Conservation (phyloP, 1,284 basidiomycete species). For the Caloboletus inedulis region DNA sequence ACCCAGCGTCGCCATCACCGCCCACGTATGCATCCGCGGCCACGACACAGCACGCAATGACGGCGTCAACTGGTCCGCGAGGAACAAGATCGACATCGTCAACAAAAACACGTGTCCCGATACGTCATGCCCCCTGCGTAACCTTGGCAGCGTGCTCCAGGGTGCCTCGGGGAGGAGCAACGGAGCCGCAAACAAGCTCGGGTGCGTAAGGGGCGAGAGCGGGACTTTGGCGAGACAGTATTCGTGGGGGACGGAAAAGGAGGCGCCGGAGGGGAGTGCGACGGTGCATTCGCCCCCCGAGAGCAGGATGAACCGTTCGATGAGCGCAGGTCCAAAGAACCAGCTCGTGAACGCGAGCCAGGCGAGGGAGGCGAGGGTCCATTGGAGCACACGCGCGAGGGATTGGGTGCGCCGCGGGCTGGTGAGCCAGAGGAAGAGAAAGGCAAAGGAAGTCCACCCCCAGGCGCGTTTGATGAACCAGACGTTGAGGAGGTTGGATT, state of each 20-base stretch:
- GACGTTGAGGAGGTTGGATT: constrained; percentile 80
- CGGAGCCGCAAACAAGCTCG: constrained; percentile 55
- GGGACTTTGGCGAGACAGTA: constrained; percentile 52
- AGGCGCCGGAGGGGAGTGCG: constrained; percentile 53
- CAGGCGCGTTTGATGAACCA: constrained; percentile 90
- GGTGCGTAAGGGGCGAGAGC: constrained; percentile 62
- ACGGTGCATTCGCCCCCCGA: constrained; percentile 84
- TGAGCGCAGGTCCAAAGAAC: constrained; percentile 89
- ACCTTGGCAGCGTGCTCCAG: constrained; percentile 51
- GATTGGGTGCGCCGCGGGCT: constrained; percentile 45
- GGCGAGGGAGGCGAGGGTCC: constrained; percentile 58
- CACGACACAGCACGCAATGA: constrained; percentile 42
- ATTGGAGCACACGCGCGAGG: constrained; percentile 50
- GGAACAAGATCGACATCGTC: constrained; percentile 77
- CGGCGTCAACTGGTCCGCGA: constrained; percentile 69
- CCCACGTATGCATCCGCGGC: constrained; percentile 44
- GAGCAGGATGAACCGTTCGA: constrained; percentile 70
- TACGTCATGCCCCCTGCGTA: constrained; percentile 87
- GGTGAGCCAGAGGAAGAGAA: constrained; percentile 57
- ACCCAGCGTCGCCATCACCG: constrained; percentile 42
- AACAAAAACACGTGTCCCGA: constrained; percentile 94
- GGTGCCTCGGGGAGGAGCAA: constrained; percentile 37
- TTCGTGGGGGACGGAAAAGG: constrained; percentile 53
- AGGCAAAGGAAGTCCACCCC: constrained; percentile 82
- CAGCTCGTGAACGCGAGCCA: constrained; percentile 82